Evolutionary conservation across 1,139 yeast species (phyloP).

Genomic region (Saccharomyces hybrid): DNA sequence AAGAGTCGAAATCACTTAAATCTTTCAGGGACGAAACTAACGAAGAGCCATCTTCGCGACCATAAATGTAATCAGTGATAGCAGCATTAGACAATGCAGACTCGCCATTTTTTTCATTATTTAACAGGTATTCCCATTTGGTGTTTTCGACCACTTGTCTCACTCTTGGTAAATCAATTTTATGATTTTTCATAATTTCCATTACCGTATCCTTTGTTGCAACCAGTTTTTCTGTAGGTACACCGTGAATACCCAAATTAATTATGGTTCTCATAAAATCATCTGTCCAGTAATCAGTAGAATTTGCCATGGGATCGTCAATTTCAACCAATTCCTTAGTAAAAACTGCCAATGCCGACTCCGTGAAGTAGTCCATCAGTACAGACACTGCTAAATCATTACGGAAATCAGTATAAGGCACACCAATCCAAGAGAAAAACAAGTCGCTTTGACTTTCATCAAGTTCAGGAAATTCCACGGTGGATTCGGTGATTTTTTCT

Average conservation of each 20-base stretch:
- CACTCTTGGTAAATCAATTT: slow-evolving; percentile 59
- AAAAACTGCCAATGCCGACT: slow-evolving; percentile 62
- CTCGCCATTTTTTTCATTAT: slow-evolving; percentile 57
- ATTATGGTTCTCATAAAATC: slow-evolving; percentile 57
- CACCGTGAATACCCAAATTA: slow-evolving; percentile 58
- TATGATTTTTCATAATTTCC: slow-evolving; percentile 46
- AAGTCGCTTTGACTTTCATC: slow-evolving; percentile 83
- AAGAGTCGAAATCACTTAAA: slow-evolving; percentile 52
- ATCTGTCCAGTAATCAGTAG: slow-evolving; percentile 60
- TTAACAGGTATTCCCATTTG: slow-evolving; percentile 53
- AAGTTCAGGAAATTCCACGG: slow-evolving; percentile 75
- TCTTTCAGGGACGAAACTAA: slow-evolving; percentile 48
- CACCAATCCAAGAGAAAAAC: slow-evolving; percentile 77
- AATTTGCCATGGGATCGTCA: slow-evolving; percentile 75
- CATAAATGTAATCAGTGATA: slow-evolving; percentile 74
- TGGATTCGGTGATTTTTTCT: slow-evolving; percentile 36
- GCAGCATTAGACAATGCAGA: slow-evolving; percentile 57
- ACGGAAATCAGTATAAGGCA: slow-evolving; percentile 46
- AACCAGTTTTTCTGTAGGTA: slow-evolving; percentile 58
- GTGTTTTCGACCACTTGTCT: slow-evolving; percentile 60
- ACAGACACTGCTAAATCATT: slow-evolving; percentile 62
- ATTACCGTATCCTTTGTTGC: slow-evolving; percentile 48
- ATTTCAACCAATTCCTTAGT: slow-evolving; percentile 68
- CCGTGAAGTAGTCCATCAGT: slow-evolving; percentile 69
- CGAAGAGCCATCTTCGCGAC: slow-evolving; percentile 50